Evolutionary conservation across 2,329 filamentous ascomycete genomes (phyloP), one percentile per base, ranked within the genome.

Genomic region (Diplodia corticola): DNA sequence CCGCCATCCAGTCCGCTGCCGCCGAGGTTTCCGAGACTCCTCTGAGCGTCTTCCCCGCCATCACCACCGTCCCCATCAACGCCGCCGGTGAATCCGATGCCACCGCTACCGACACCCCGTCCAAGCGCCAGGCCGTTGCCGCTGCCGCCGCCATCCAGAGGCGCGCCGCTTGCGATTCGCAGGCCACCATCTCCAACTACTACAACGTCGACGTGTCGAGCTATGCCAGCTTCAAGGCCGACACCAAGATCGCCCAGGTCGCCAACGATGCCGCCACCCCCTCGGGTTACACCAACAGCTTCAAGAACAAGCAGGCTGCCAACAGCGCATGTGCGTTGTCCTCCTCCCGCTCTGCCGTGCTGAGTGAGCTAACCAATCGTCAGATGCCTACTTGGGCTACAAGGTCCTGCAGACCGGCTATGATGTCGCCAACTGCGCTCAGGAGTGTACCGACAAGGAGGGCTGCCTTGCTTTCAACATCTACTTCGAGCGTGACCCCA

Each of bases 381-480:
- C n/a, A 44, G 40, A 59, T 15, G 55, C 17, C 26, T 59, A 59
- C 37, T 7, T 59, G 37, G 55, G 55, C 33, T 59, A 59, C 55
- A 46, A 26, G 7, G 55, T 59, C n/a, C 17, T 59, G 7, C 13
- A 46, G 15, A n/a, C 17, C 13, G 51, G 51, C 17, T 71, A 71
- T 33, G 46, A 70, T 22, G 64, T 57, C 24, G 13, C 22, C 4
- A 15, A 26, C 17, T 71, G 70, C 66, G 67, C 68, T 40, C 50
- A 6, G 17, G 10, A 13, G 24, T 71, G 69, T 33, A 28, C 60
- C 26, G 24, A 17, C 1, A 67, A 63, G n/a, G 40, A 37, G 10
- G 65, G 67, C 20, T 72, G 71, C 50, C 66, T 68, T 10, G 68
- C 65, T 13, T 70, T 72, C 69, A 69, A 71, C 49, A 69, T 71